Evolutionary conservation across 2,329 filamentous ascomycete species (phyloP), one percentile per base, ranked within the genome.

Genomic region (Ascochyta lentis): DNA sequence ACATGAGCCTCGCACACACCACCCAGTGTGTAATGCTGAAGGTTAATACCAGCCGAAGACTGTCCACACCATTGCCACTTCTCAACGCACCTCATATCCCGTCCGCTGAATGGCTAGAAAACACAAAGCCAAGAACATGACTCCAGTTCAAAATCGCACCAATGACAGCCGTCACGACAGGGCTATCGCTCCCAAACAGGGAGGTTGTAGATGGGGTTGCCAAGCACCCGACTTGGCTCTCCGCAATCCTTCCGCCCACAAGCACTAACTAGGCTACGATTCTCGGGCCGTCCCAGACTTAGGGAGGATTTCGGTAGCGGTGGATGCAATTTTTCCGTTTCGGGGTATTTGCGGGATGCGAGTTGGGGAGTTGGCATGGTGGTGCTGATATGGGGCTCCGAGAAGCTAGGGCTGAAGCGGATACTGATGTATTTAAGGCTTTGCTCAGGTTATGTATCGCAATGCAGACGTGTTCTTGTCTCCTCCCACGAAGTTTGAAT

Each of bases 181-280:
- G 26, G 16, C 22, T 5, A 38, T 39, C 46, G 3, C 13, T 22
- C 47, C 31, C 1, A n/a, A 27, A 37, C 12, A 41, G 47, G 53
- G 22, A 54, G 33, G 48, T 26, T 39, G 38, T 27, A 34, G 24
- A 42, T 46, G 42, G 29, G 26, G 22, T n/a, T 15, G 51, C 51
- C 51, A 54, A 54, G 45, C 27, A 22, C 15, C 23, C 24, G 51
- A 19, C 45, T 49, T 54, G 50, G 50, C 50, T 48, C 38, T 39
- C 50, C 50, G 31, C 50, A 52, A 10, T 34, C 37, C 13, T 50
- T 43, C 33, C 38, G 6, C 23, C 19, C 9, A 26, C 13, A 39
- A 34, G 27, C 40, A 49, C 51, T 19, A 49, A 43, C 10, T 19
- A 9, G 33, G 43, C 9, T 24, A 31, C 26, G 41, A 45, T 51